These are phyloP conservation scores for Urostyla sp. DNA, from an alignment of 73 alveolate genomes.

Conservation along the genomic window DNA sequence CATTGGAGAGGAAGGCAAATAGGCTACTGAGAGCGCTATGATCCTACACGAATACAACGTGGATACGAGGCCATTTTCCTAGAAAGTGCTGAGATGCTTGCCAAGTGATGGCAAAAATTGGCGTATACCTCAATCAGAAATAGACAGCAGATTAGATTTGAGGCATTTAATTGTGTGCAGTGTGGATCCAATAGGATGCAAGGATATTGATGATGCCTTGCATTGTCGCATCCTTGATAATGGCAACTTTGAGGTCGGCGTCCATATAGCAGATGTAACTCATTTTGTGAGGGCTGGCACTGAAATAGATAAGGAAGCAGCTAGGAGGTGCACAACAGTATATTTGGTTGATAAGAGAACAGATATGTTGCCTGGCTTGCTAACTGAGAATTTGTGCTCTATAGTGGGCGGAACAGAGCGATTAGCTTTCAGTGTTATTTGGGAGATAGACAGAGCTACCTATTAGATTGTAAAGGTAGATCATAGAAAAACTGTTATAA, in stretches of 20 bases:
- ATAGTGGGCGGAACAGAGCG: conserved; percentile 93
- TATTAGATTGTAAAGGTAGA: conserved; percentile 3
- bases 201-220: conserved; percentile 99
- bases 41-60: conserved; percentile 96
- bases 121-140: conserved; percentile 91
- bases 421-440: conserved; percentile 95
- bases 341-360: conserved; percentile 97
- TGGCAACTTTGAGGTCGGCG: conserved; percentile 98
- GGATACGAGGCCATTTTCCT: conserved; percentile 91
- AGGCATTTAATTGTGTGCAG: conserved; percentile 88
- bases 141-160: conserved; percentile 88
- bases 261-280: conserved; percentile 99
- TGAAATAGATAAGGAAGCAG: conserved; percentile 97
- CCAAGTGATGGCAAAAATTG: conserved; percentile 92
- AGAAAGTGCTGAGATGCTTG: conserved; percentile 91
- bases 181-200: conserved; percentile 99
- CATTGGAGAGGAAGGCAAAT: conserved; percentile 90
- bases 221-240: conserved; percentile 90
- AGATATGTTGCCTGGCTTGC: conserved; percentile 98
- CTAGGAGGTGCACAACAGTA: conserved; percentile 98
- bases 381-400: conserved; percentile 97
- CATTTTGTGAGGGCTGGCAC: conserved; percentile 95
- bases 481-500: conserved; percentile 52
- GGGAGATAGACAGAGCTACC: conserved; percentile 94
- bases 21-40: conserved; percentile 92